Conservation (phyloP, 2,329 filamentous ascomycete genomes). For the Aspergillus ochraceoroseus region DNA sequence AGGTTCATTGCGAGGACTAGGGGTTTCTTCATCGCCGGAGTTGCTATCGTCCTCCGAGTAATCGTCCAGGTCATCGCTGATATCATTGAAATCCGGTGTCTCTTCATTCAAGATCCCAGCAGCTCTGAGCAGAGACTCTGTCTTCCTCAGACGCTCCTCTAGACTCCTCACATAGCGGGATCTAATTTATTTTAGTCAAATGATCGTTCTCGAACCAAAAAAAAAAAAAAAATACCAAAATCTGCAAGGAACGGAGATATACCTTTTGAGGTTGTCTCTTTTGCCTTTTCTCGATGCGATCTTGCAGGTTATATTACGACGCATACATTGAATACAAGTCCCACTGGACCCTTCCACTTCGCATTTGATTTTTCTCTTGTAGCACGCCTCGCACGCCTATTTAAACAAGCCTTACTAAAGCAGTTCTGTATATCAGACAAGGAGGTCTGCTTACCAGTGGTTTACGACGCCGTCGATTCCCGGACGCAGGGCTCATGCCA, state of each 20-base stretch:
- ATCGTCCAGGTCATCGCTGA: constrained; percentile 24
- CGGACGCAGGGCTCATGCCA: constrained; percentile 9
- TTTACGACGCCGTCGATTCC: constrained; percentile 20
- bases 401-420: constrained; percentile 16
- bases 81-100: constrained; percentile 53
- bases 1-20: constrained; percentile 16
- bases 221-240: not conserved
- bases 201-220: not conserved
- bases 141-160: constrained; percentile 83
- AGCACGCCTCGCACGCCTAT: constrained; percentile 86
- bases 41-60: constrained; percentile 15
- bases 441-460: constrained; percentile 20
- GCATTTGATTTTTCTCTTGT: constrained; percentile 85
- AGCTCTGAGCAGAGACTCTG: constrained; percentile 79
- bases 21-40: constrained; percentile 41
- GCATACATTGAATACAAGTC: constrained; percentile 77
- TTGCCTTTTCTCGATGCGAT: constrained; percentile 95
- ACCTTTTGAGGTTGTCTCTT: constrained; percentile 86
- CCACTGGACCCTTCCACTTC: constrained; percentile 75
- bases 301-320: constrained; percentile 90
- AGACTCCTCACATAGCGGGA: constrained; percentile 92
- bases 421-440: constrained; percentile 1
- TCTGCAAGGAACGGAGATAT: constrained; percentile 17
- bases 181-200: constrained; percentile 42
- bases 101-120: constrained; percentile 79